phyloP scores from a whole-genome alignment of 768 basidiomycete genomes.

The Ramaria sp. region DNA sequence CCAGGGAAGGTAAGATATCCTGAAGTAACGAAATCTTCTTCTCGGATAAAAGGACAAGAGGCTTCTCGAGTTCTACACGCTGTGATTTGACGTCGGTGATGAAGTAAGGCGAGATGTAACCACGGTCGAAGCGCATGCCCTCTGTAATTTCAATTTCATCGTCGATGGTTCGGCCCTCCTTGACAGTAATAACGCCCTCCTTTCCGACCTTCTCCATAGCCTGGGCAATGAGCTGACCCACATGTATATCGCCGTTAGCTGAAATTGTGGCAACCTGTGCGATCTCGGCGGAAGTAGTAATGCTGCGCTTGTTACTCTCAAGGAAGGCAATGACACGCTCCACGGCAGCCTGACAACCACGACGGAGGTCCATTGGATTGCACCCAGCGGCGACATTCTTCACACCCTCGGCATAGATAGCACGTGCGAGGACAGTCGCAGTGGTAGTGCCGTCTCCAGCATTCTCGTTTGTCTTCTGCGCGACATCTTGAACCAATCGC shows the following conservation, averaged over 20 bases:
- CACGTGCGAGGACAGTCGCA: conserved; percentile 91
- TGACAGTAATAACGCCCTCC: conserved; percentile 99
- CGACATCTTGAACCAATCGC: conserved; percentile 91
- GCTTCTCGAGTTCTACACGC: conserved; percentile 96
- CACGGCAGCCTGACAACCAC: conserved; percentile 95
- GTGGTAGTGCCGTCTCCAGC: conserved; percentile 99
- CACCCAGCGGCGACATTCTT: conserved; percentile 99
- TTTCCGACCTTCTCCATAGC: conserved; percentile 99
- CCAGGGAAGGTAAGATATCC: conserved; percentile 90
- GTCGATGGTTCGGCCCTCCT: conserved; percentile 96
- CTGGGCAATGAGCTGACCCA: conserved; percentile 91
- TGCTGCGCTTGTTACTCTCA: conserved; percentile 76
- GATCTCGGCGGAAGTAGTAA: conserved; percentile 96
- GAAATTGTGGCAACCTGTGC: conserved; percentile 98
- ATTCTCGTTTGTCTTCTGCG: conserved; percentile 91
- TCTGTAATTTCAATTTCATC: conserved; percentile 99
- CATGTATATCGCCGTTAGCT: conserved; percentile 69
- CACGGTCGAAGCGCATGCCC: conserved; percentile 99
- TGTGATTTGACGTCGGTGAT: conserved; percentile 96
- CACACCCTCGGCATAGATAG: conserved; percentile 97
- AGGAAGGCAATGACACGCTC: conserved; percentile 91
- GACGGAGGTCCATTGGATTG: conserved; percentile 98
- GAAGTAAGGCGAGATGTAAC: conserved; percentile 97
- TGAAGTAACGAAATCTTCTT: conserved; percentile 96
- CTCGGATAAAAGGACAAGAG: conserved; percentile 84